These are phyloP conservation scores for Xylaria scruposa DNA, from an alignment of 495 filamentous ascomycete genomes.

Conservation along the genomic window DNA sequence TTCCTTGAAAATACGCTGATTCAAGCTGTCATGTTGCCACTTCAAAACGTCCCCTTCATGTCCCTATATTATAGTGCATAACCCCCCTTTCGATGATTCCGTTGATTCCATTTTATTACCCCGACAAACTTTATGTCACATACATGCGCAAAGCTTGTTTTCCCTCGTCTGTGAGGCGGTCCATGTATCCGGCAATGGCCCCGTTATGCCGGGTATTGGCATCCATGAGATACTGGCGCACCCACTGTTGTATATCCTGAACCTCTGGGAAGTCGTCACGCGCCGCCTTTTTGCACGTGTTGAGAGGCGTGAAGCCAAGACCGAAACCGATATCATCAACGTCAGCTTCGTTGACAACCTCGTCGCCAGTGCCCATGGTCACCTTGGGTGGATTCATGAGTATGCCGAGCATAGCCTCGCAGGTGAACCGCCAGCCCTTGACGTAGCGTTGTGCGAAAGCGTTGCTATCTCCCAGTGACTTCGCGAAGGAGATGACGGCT, in stretches of 20 bases:
- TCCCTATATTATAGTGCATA: not conserved
- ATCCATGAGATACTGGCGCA: constrained; percentile 69
- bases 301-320: constrained; percentile 88
- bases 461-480: constrained; percentile 81
- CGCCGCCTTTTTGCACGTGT: constrained; percentile 74
- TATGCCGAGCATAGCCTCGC: constrained; percentile 83
- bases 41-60: not conserved
- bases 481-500: constrained; percentile 89
- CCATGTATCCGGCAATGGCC: constrained; percentile 45
- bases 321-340: constrained; percentile 95
- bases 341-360: constrained; percentile 80
- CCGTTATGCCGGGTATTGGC: constrained; percentile 53
- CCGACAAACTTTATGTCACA: constrained; percentile 29
- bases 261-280: constrained; percentile 85
- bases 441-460: constrained; percentile 77
- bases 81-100: not conserved
- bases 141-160: constrained; percentile 51
- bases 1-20: not conserved
- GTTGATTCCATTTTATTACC: not conserved
- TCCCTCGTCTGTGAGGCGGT: constrained; percentile 49
- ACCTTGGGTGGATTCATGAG: constrained; percentile 85
- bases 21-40: not conserved
- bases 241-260: constrained; percentile 79
- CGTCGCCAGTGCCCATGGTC: constrained; percentile 66
- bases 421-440: constrained; percentile 89